Evolutionary conservation across 257 asterid genomes (phyloP).

Genomic region (Solanum pennellii): DNA sequence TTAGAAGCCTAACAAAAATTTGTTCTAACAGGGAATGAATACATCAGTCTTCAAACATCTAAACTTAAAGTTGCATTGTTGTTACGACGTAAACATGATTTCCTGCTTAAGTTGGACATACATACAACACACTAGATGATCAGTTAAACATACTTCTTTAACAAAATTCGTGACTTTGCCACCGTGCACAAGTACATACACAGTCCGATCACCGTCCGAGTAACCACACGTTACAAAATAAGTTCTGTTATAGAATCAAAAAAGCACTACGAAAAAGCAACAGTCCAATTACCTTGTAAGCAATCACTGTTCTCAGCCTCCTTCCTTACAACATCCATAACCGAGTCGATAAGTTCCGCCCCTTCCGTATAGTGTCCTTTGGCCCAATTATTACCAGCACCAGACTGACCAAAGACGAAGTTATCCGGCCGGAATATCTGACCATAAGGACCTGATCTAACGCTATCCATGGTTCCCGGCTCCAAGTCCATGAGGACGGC

Average conservation of each 20-base stretch:
- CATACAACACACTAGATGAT: background rate
- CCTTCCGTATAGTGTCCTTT: slow-evolving; percentile 78
- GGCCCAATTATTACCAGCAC: slow-evolving; percentile 73
- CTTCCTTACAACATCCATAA: slow-evolving; percentile 65
- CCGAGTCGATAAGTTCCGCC: slow-evolving; percentile 72
- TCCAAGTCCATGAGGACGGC: slow-evolving; percentile 78
- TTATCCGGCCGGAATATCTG: slow-evolving; percentile 56
- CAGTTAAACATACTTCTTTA: background rate
- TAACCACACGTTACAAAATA: background rate
- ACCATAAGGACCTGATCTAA: slow-evolving; percentile 67
- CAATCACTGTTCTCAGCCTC: slow-evolving; percentile 80
- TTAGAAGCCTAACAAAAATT: background rate
- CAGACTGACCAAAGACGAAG: slow-evolving; percentile 72
- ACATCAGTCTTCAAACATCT: background rate
- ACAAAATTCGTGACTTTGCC: background rate
- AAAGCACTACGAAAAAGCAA: background rate
- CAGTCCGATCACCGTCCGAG: background rate
- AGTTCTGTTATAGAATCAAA: background rate
- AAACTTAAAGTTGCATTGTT: background rate
- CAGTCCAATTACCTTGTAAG: slow-evolving; percentile 38
- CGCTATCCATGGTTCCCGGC: slow-evolving; percentile 80
- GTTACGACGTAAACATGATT: background rate
- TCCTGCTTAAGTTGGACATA: background rate
- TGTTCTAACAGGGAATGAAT: background rate
- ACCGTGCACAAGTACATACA: background rate